phyloP scores from a whole-genome alignment of 2,329 filamentous ascomycete species.

The Elsinoe arachidis region DNA sequence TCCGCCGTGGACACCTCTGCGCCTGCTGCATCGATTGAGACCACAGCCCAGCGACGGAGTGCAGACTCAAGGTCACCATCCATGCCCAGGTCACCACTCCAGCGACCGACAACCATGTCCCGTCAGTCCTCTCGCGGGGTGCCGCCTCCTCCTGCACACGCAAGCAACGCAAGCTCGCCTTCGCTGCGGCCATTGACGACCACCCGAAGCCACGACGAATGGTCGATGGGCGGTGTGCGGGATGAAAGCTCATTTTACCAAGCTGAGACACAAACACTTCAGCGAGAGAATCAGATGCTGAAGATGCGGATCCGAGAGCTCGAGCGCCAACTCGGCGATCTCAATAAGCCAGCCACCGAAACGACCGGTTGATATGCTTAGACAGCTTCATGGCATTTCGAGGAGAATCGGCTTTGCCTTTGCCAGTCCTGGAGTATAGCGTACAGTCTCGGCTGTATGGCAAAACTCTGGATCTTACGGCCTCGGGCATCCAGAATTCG shows the following conservation, averaged over 20 bases:
- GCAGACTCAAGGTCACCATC: slow-evolving; percentile 1
- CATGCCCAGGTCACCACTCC: slow-evolving; percentile 19
- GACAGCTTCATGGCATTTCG: too few relatives aligned
- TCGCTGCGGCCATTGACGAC: slow-evolving; percentile 47
- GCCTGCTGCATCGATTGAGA: slow-evolving; percentile 24
- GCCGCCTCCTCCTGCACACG: slow-evolving; percentile 24
- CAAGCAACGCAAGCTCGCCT: slow-evolving; percentile 35
- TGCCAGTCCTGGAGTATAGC: too few relatives aligned
- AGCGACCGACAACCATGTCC: slow-evolving; percentile 30
- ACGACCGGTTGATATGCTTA: background rate
- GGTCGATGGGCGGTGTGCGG: slow-evolving; percentile 49
- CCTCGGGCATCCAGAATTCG: too few relatives aligned
- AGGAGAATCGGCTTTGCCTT: too few relatives aligned
- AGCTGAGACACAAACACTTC: slow-evolving; percentile 69
- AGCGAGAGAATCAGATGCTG: slow-evolving; percentile 75
- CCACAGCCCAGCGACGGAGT: slow-evolving; percentile 24
- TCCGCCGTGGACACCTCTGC: slow-evolving; percentile 17
- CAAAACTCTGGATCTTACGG: too few relatives aligned
- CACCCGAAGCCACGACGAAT: slow-evolving; percentile 47
- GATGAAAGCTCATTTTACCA: slow-evolving; percentile 75
- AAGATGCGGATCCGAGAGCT: slow-evolving; percentile 64
- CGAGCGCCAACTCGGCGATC: slow-evolving; percentile 26
- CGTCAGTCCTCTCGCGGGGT: slow-evolving; percentile 35
- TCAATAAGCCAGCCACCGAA: slow-evolving; percentile 6
- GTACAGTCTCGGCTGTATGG: too few relatives aligned